Percentiles rank a stretch among this genome's conserved stretches.
phyloP scores from a whole-genome alignment of 352 stramenopile genomes.

The Globisporangium yorkense region DNA sequence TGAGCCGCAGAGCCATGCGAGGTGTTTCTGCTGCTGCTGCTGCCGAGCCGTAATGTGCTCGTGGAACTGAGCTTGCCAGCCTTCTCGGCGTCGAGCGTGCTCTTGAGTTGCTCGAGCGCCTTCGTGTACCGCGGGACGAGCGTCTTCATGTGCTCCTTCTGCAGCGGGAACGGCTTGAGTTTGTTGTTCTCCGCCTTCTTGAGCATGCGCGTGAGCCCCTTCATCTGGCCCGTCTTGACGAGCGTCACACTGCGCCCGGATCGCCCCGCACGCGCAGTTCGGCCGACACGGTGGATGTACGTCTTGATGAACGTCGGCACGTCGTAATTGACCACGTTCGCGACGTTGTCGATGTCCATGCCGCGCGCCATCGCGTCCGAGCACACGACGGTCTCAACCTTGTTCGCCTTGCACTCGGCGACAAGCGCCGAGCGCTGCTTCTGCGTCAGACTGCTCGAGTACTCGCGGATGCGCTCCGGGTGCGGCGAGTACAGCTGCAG shows the following conservation, averaged over 20 bases:
- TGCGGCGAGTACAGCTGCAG: constrained; percentile 84
- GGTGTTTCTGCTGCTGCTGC: constrained; percentile 6
- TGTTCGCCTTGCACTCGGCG: constrained; percentile 62
- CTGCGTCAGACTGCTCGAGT: constrained; percentile 75
- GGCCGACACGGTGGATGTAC: constrained; percentile 87
- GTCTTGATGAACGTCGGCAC: constrained; percentile 89
- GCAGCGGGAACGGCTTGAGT: constrained; percentile 54
- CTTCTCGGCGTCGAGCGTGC: constrained; percentile 75
- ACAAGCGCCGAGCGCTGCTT: constrained; percentile 74
- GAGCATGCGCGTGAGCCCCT: constrained; percentile 75
- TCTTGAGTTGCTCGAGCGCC: constrained; percentile 68
- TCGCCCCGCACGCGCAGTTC: constrained; percentile 76
- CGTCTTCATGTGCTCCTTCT: constrained; percentile 75
- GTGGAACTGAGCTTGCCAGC: constrained; percentile 52
- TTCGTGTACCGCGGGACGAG: constrained; percentile 67
- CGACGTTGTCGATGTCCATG: constrained; percentile 91
- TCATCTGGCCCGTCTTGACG: constrained; percentile 80
- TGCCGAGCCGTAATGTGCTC: constrained; percentile 22
- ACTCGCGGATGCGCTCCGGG: constrained; percentile 63
- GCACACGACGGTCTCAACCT: constrained; percentile 82
- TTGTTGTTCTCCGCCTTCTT: constrained; percentile 80
- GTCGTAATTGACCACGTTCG: constrained; percentile 94
- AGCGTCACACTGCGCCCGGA: constrained; percentile 71
- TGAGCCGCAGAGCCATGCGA: neutral
- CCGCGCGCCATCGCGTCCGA: constrained; percentile 92